A percentile compares a stretch with the other conserved stretches of the same genome.
phyloP scores from a whole-genome alignment of 306 rosid species.

The Inga oerstediana region DNA sequence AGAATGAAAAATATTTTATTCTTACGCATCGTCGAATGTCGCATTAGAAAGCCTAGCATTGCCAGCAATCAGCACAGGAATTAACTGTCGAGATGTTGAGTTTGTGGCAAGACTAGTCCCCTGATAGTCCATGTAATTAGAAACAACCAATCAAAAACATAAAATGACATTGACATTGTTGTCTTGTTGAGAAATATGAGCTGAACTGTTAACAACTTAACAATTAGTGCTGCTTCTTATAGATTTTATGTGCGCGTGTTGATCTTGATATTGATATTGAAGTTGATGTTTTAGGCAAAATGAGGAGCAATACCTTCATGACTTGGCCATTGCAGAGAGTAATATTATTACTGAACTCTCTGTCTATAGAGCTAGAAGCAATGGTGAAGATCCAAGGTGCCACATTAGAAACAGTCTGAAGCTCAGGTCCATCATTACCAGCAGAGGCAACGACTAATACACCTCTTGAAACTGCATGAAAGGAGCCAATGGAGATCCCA shows the following conservation, averaged over 20 bases:
- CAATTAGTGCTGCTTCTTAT: no score
- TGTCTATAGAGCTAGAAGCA: slow-evolving; percentile 65
- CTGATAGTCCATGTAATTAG: neutral
- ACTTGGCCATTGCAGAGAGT: slow-evolving; percentile 41
- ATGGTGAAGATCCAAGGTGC: slow-evolving; percentile 73
- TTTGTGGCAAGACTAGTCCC: neutral
- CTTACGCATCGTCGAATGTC: neutral
- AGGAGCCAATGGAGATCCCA: slow-evolving; percentile 53
- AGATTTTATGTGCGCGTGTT: no score
- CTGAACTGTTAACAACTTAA: neutral
- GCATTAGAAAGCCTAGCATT: neutral
- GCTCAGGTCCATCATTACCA: slow-evolving; percentile 50
- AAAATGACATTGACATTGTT: neutral
- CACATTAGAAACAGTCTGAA: slow-evolving; percentile 41
- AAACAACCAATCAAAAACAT: neutral
- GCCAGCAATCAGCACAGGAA: neutral
- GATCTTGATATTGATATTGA: no score
- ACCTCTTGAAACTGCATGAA: slow-evolving; percentile 52
- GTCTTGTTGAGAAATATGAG: neutral
- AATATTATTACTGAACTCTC: slow-evolving; percentile 43
- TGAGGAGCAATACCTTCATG: slow-evolving; percentile 22
- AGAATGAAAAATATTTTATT: no score
- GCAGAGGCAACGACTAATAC: slow-evolving; percentile 38
- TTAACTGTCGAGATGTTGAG: neutral
- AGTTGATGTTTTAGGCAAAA: no score